A percentile compares a stretch with the other conserved stretches of the same genome.
phyloP scores from a whole-genome alignment of 495 filamentous ascomycete species.

The Cercophora sp. region DNA sequence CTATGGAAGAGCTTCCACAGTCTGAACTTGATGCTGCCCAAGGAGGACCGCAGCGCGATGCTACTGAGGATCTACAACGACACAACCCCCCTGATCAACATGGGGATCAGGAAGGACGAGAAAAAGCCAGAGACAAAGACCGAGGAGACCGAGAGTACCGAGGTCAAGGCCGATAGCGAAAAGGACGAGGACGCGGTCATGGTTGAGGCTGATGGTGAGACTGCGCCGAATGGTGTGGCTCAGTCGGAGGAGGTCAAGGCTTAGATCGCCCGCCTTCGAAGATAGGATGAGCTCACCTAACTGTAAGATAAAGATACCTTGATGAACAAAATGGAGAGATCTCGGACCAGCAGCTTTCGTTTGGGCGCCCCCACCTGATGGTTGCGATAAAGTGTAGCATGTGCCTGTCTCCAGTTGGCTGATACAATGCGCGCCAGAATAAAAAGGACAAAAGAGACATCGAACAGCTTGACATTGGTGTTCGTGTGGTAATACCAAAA shows the following conservation, averaged over 20 bases:
- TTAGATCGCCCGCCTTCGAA: too few species aligned
- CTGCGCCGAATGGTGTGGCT: constrained; percentile 10
- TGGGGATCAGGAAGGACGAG: constrained; percentile 42
- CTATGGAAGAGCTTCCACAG: constrained; percentile 85
- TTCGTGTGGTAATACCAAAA: too few species aligned
- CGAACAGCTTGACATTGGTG: too few species aligned
- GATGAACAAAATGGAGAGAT: too few species aligned
- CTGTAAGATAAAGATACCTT: too few species aligned
- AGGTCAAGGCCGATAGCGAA: constrained; percentile 1
- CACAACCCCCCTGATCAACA: constrained; percentile 63
- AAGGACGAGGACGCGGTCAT: constrained; percentile 13
- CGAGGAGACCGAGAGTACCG: constrained; percentile 21
- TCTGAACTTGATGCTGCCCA: constrained; percentile 93
- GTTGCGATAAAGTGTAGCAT: too few species aligned
- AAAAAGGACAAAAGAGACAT: too few species aligned
- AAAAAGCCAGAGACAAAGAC: constrained; percentile 23
- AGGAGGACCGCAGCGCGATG: constrained; percentile 92
- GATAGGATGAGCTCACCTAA: too few species aligned
- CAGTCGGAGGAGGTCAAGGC: background rate
- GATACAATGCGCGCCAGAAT: too few species aligned
- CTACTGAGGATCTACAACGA: constrained; percentile 88
- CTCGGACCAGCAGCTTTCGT: too few species aligned
- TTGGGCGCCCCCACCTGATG: too few species aligned
- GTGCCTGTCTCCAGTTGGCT: too few species aligned
- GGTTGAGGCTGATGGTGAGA: constrained; percentile 4